Conservation (phyloP, 2,329 filamentous ascomycete species). For the Ceratocystis ficicola region DNA sequence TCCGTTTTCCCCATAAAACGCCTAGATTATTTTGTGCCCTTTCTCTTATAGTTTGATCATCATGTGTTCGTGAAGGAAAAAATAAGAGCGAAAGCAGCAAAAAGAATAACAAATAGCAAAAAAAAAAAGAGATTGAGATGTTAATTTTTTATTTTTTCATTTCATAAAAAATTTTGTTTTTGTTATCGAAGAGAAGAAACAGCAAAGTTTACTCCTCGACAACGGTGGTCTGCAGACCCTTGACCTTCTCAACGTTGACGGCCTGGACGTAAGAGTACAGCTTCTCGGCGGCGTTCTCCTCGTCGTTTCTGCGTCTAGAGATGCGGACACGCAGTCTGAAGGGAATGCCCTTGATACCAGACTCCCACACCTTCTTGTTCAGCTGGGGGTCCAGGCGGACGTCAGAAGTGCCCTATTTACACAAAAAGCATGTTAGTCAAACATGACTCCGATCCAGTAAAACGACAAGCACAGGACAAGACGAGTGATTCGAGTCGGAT, state of each 20-base stretch:
- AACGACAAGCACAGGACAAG: not conserved
- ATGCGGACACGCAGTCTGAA: conserved; percentile 97
- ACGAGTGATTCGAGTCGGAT: conserved; percentile 2
- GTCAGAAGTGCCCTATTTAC: conserved; percentile 72
- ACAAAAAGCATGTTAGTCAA: conserved; percentile 19
- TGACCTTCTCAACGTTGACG: conserved; percentile 98
- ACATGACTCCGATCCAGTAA: conserved; percentile 1
- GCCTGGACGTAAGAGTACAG: conserved; percentile 99
- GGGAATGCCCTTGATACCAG: conserved; percentile 95
- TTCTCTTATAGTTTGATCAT: not conserved
- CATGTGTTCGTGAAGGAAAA: not conserved
- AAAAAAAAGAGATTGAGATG: conserved; percentile 15
- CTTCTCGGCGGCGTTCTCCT: conserved; percentile 99
- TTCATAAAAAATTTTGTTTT: conserved; percentile 27
- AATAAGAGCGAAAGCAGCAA: conserved; percentile 7
- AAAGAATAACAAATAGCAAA: conserved; percentile 17
- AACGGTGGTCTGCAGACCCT: conserved; percentile 87
- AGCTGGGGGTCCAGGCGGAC: conserved; percentile 96
- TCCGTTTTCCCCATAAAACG: conserved; percentile 2
- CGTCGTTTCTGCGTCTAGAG: conserved; percentile 98
- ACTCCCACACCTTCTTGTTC: conserved; percentile 99
- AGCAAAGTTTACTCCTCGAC: conserved; percentile 54
- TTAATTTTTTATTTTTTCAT: conserved; percentile 25
- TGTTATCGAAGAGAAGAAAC: conserved; percentile 25
- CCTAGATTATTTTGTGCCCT: conserved; percentile 1